phyloP scores from a whole-genome alignment of 2,329 filamentous ascomycete species.

The Lizonia empirigonia region DNA sequence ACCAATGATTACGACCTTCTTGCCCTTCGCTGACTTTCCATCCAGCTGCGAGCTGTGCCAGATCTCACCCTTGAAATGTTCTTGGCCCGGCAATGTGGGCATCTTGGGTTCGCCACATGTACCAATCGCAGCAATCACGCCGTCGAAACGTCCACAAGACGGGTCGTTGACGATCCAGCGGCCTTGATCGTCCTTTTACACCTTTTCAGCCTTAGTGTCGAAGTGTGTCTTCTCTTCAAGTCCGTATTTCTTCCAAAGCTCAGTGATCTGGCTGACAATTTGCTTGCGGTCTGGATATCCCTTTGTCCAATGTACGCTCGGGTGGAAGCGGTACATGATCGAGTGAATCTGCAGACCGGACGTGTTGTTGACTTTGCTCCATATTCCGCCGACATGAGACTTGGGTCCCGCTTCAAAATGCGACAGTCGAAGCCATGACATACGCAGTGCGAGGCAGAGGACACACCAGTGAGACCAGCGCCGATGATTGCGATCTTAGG shows the following conservation, averaged over 20 bases:
- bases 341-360: conserved; percentile 84
- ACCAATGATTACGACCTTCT: conserved; percentile 77
- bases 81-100: conserved; percentile 71
- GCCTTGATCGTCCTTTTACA: conserved; percentile 70
- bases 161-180: conserved; percentile 80
- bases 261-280: conserved; percentile 73
- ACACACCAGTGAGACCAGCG: conserved; percentile 70
- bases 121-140: conserved; percentile 77
- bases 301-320: conserved; percentile 72
- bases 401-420: conserved; percentile 72
- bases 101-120: conserved; percentile 81
- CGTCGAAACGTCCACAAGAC: conserved; percentile 74
- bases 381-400: conserved; percentile 76
- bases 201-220: conserved; percentile 69
- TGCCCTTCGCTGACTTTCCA: conserved; percentile 72
- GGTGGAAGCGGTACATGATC: conserved; percentile 87
- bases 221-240: conserved; percentile 75
- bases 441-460: conserved; percentile 79
- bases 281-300: conserved; percentile 80
- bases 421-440: conserved; percentile 84
- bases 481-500: conserved; percentile 61
- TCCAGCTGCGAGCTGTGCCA: conserved; percentile 78
- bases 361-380: conserved; percentile 82
- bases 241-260: conserved; percentile 76
- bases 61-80: conserved; percentile 72